phyloP scores from a whole-genome alignment of 2,329 filamentous ascomycete genomes.

The Penicillium sp. region DNA sequence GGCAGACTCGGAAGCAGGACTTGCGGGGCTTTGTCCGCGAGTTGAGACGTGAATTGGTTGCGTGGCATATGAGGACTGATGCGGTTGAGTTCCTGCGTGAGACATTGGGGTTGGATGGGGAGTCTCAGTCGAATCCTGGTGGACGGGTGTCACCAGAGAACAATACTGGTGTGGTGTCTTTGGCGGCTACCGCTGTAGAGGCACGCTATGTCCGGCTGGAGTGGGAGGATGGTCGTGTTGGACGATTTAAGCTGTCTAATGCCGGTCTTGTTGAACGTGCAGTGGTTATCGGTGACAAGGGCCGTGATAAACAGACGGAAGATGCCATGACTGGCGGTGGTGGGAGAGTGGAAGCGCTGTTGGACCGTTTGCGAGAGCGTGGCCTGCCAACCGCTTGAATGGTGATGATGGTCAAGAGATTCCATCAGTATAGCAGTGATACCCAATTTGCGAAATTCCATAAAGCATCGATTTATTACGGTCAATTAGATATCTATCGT shows the following conservation, averaged over 20 bases:
- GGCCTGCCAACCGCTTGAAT: neutral
- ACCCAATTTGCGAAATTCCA: slow-evolving; percentile 8
- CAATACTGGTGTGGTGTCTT: slow-evolving; percentile 33
- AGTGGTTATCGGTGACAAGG: slow-evolving; percentile 40
- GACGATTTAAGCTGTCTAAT: slow-evolving; percentile 42
- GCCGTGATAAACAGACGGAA: slow-evolving; percentile 37
- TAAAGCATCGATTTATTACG: neutral
- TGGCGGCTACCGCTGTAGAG: slow-evolving; percentile 37
- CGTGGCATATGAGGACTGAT: slow-evolving; percentile 42
- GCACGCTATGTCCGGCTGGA: slow-evolving; percentile 42
- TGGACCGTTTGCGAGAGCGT: slow-evolving; percentile 29
- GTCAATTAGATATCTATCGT: slow-evolving; percentile 16
- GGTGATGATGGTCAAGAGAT: neutral
- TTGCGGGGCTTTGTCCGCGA: slow-evolving; percentile 35
- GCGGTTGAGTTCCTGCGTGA: slow-evolving; percentile 34
- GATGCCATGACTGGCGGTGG: slow-evolving; percentile 33
- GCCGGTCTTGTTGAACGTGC: slow-evolving; percentile 40
- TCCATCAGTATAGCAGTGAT: slow-evolving; percentile 5
- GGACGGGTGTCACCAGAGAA: slow-evolving; percentile 20
- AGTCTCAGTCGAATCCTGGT: slow-evolving; percentile 9
- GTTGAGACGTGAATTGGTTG: slow-evolving; percentile 39
- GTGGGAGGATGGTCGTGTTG: slow-evolving; percentile 44
- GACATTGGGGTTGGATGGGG: slow-evolving; percentile 27
- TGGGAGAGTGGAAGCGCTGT: slow-evolving; percentile 33
- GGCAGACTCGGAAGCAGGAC: slow-evolving; percentile 32